Conservation (phyloP, 768 basidiomycete species). For the Porphyrellus cyaneotinctus region DNA sequence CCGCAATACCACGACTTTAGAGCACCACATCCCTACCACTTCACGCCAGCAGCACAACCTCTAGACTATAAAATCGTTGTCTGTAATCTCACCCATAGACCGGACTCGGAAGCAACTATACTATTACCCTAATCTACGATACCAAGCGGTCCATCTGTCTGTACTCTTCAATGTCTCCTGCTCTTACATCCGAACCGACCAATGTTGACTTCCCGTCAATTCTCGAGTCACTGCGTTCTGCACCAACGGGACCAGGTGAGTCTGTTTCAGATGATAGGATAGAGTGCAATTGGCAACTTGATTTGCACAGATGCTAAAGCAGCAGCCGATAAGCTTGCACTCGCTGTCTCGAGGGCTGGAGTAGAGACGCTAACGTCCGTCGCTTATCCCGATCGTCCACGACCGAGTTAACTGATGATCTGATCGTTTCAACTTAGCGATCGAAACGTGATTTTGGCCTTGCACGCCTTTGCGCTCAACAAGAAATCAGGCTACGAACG, state of each 20-base stretch:
- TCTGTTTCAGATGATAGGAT: slow-evolving; percentile 2
- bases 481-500: slow-evolving; percentile 88
- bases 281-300: not conserved
- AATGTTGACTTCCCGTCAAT: slow-evolving; percentile 41
- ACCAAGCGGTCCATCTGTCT: slow-evolving; percentile 13
- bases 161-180: slow-evolving; percentile 46
- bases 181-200: slow-evolving; percentile 43
- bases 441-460: slow-evolving; percentile 53
- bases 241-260: slow-evolving; percentile 61
- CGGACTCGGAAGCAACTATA: slow-evolving; percentile 12
- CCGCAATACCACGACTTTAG: slow-evolving; percentile 6
- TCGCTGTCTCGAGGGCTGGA: slow-evolving; percentile 62
- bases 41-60: not conserved
- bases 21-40: slow-evolving; percentile 2
- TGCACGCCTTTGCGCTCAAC: slow-evolving; percentile 70
- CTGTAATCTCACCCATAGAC: slow-evolving; percentile 17
- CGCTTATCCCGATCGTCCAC: slow-evolving; percentile 1
- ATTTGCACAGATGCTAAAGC: slow-evolving; percentile 69
- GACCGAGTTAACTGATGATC: slow-evolving; percentile 13
- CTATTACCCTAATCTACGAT: slow-evolving; percentile 20
- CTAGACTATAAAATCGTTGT: slow-evolving; percentile 13
- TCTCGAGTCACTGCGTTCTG: slow-evolving; percentile 46
- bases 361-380: slow-evolving; percentile 58
- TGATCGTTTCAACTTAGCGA: slow-evolving; percentile 42
- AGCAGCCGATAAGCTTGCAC: slow-evolving; percentile 75